phyloP scores from a whole-genome alignment of 2,329 filamentous ascomycete species.

The Ceratocystis harringtonii region DNA sequence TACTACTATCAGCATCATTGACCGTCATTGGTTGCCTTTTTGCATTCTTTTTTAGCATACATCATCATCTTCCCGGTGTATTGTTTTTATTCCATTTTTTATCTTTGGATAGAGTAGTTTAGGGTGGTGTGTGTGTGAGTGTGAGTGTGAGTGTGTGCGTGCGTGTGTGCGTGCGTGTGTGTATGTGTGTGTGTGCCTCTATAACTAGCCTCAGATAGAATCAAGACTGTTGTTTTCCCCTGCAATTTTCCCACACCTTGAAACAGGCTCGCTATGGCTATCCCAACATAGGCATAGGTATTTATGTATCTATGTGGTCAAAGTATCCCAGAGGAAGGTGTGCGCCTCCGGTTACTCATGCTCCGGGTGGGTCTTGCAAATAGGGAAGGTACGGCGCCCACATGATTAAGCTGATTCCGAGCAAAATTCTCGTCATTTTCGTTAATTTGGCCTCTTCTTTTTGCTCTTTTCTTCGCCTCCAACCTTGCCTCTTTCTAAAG shows the following conservation, averaged over 20 bases:
- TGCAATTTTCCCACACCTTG: not conserved
- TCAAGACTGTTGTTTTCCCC: not conserved
- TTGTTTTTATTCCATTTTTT: not conserved
- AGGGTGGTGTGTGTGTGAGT: not conserved
- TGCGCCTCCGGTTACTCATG: not conserved
- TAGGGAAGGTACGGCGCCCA: not conserved
- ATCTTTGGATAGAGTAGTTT: not conserved
- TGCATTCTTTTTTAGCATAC: not conserved
- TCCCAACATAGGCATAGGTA: not conserved
- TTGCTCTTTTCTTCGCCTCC: not conserved
- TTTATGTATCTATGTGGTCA: not conserved
- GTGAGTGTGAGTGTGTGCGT: not conserved
- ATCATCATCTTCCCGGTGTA: not conserved
- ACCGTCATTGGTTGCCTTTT: not conserved
- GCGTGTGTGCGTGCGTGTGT: not conserved
- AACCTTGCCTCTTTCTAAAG: not conserved
- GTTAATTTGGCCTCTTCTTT: not conserved
- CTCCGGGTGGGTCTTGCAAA: not conserved
- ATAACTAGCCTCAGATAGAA: not conserved
- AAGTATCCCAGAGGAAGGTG: not conserved
- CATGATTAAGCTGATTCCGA: not conserved
- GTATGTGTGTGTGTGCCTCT: not conserved
- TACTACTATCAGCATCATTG: not conserved
- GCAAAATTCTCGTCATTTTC: not conserved
- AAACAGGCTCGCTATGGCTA: not conserved